Percentiles rank a stretch among this genome's conserved stretches.
Conservation (phyloP, 169 alveolate genomes). For the Perkinsus olseni region DNA sequence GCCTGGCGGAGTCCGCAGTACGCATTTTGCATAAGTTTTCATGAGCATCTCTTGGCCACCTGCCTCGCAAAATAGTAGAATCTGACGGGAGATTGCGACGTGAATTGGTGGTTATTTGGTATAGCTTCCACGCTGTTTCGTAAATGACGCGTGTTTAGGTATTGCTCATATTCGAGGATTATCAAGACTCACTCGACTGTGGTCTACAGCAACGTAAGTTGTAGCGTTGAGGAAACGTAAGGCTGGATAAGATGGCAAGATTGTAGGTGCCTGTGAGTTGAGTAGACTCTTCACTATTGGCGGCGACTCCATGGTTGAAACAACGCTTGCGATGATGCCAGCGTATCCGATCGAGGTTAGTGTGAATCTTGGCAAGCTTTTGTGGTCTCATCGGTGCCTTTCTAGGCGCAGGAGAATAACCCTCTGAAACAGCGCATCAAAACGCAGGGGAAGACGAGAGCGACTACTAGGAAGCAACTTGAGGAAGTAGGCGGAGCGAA, state of each 20-base stretch:
- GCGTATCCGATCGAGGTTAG: background rate
- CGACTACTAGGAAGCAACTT: background rate
- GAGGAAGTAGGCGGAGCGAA: slow-evolving; percentile 5
- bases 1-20: no score
- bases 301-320: background rate
- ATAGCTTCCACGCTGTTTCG: no score
- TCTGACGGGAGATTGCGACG: no score
- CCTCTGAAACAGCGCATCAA: background rate
- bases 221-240: background rate
- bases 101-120: no score
- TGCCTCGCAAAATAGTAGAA: no score
- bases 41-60: no score
- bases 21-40: no score
- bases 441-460: background rate
- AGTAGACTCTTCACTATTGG: background rate
- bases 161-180: background rate
- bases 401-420: background rate
- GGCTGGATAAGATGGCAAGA: background rate
- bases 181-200: background rate
- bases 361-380: background rate
- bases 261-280: background rate
- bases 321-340: background rate
- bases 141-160: no score
- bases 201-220: background rate
- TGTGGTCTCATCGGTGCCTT: background rate